These are phyloP conservation scores for Alternaria sp. DNA, from an alignment of 2,329 filamentous ascomycete genomes.

Conservation along the genomic window DNA sequence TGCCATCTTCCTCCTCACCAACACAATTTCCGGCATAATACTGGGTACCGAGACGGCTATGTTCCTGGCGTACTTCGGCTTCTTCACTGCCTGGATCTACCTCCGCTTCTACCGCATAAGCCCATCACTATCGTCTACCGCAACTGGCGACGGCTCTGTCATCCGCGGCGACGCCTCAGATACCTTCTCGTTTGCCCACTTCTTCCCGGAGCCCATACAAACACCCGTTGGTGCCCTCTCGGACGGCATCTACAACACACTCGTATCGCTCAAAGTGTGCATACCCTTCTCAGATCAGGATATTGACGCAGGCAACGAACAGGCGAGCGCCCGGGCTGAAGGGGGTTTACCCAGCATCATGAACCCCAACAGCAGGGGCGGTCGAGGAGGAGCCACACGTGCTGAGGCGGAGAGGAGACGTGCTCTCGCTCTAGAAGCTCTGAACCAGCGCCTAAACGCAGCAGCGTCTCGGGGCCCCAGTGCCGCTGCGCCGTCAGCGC, in stretches of 20 bases:
- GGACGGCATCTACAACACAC: conserved; percentile 73
- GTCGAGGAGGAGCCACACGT: conserved; percentile 69
- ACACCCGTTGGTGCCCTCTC: conserved; percentile 76
- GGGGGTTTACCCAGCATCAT: conserved; percentile 66
- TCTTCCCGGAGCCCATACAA: conserved; percentile 87
- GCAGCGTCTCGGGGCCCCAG: conserved; percentile 63
- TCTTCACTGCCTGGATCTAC: conserved; percentile 92
- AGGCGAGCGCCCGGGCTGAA: conserved; percentile 70
- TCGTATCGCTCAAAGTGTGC: conserved; percentile 79
- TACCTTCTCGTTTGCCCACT: conserved; percentile 93
- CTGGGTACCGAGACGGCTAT: conserved; percentile 77
- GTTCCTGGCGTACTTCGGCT: conserved; percentile 79
- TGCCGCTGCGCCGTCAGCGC: conserved; percentile 51
- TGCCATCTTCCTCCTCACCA: conserved; percentile 75
- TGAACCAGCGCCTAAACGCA: conserved; percentile 91
- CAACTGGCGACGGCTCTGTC: conserved; percentile 58
- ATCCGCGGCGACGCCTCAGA: conserved; percentile 92
- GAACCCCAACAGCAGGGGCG: conserved; percentile 55
- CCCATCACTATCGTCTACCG: conserved; percentile 61
- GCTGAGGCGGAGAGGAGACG: conserved; percentile 91
- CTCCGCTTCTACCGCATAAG: conserved; percentile 90
- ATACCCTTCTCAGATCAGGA: conserved; percentile 85
- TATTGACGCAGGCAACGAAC: conserved; percentile 73
- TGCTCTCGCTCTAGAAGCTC: conserved; percentile 84
- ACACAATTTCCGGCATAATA: conserved; percentile 68